phyloP scores from a whole-genome alignment of 208 protist species.

The Acanthamoeba culbertsoni region DNA sequence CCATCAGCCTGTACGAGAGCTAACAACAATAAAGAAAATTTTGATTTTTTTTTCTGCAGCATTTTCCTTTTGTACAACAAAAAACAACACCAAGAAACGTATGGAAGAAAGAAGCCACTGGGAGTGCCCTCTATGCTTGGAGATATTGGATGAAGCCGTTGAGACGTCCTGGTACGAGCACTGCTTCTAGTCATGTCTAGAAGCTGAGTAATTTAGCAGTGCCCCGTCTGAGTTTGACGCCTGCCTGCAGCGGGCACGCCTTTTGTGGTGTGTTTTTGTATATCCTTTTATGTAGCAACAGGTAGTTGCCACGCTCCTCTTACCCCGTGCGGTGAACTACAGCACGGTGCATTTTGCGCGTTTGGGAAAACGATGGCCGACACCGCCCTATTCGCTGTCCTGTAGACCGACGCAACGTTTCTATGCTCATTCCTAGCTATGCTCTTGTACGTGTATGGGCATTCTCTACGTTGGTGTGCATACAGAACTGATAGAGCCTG shows the following conservation, averaged over 20 bases:
- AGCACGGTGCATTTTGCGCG: not conserved
- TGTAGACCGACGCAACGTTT: not conserved
- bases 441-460: not conserved
- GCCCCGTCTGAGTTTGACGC: no score
- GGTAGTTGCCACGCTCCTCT: not conserved
- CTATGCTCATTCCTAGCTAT: constrained; percentile 37
- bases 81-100: not conserved
- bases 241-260: not conserved
- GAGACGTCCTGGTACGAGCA: not conserved
- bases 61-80: not conserved
- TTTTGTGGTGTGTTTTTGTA: not conserved
- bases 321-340: not conserved
- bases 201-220: not conserved
- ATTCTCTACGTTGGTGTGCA: no score
- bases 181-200: not conserved
- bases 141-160: not conserved
- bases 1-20: not conserved
- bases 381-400: not conserved
- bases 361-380: not conserved
- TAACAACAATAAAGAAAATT: not conserved
- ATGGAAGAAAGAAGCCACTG: not conserved
- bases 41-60: not conserved
- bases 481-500: no score
- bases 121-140: constrained; percentile 6
- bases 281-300: not conserved